Evolutionary conservation across 495 filamentous ascomycete species (phyloP), one percentile per base, ranked within the genome.

Genomic region (Lentithecium fluviatile): DNA sequence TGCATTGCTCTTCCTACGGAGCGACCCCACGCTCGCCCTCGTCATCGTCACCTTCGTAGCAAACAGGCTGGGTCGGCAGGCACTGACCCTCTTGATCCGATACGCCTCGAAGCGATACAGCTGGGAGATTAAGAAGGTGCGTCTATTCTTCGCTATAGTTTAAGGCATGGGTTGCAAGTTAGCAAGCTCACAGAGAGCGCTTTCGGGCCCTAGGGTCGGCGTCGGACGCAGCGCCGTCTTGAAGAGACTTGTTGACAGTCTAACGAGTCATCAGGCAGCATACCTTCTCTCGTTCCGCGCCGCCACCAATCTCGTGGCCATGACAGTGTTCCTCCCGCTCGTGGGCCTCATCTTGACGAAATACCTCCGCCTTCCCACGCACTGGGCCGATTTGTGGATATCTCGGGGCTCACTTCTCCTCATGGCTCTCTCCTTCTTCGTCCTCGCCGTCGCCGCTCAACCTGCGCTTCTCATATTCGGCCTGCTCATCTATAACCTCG

Each of bases 21-120:
- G 48, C 1, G 68, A 74, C 42, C 56, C 52, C 2, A 73, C 58
- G 36, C 32, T 77, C 15, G 56, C 58, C 10, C 15, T 77, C 20
- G 58, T 72, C 38, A 40, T 79, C 43, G 20, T 77, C 1, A 65
- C 67, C 1, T 53, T 73, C 32, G 69, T 77, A 36, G 74, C 72
- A 21, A 64, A 67, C 17, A 37, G 66, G 13, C 58, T 76, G 46
- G 73, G 66, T 40, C 69, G 69, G 24, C 68, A 73, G 42, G 66
- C 71, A 1, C 60, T 68, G 2, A 64, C 43, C 21, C 42, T 79
- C 26, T 60, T 77, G 7, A 40, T 79, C 20, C 75, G 77, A 53
- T 79, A 76, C 64, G 71, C 70, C 0, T 78, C 76, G 11, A 74
- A 76, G 63, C 69, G 72, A 23, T 77, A 77, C 46, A 25, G 68